phyloP scores from a whole-genome alignment of 495 filamentous ascomycete genomes.

The Hypoxylon fuscum region DNA sequence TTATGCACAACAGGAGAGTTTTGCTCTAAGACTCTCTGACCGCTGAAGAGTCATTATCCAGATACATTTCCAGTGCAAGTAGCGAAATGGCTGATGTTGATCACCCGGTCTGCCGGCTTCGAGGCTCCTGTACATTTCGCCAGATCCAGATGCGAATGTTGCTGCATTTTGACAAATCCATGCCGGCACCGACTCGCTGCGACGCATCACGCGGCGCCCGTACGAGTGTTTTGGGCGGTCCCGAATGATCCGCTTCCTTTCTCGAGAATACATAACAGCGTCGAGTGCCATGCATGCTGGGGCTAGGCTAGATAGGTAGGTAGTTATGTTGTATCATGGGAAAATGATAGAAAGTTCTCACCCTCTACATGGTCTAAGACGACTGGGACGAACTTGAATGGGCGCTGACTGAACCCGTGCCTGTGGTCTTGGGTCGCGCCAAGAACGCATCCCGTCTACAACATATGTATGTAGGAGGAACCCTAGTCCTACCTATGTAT shows the following conservation, averaged over 20 bases:
- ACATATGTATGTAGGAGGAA: not conserved
- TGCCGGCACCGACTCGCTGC: not conserved
- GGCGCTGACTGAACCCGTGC: slow-evolving; percentile 41
- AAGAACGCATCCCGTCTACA: slow-evolving; percentile 29
- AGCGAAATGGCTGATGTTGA: slow-evolving; percentile 3
- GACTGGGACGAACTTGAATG: slow-evolving; percentile 33
- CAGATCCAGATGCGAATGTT: not conserved
- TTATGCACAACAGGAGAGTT: slow-evolving; percentile 1
- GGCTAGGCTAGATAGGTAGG: not conserved
- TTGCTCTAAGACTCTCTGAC: not conserved
- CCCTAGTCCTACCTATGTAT: too few relatives aligned
- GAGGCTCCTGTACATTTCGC: not conserved
- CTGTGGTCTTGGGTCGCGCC: slow-evolving; percentile 42
- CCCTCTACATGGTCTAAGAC: slow-evolving; percentile 21
- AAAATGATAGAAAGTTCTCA: slow-evolving; percentile 4
- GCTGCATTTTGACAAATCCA: not conserved
- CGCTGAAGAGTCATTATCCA: slow-evolving; percentile 11
- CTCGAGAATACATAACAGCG: slow-evolving; percentile 6
- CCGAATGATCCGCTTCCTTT: slow-evolving; percentile 15
- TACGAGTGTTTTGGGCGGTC: too few relatives aligned
- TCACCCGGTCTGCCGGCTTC: slow-evolving; percentile 8
- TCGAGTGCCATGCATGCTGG: not conserved
- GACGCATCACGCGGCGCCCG: slow-evolving; percentile 2
- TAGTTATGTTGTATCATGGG: not conserved
- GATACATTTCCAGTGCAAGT: not conserved